A percentile compares a stretch with the other conserved stretches of the same genome.
Evolutionary conservation across 2,329 filamentous ascomycete species (phyloP).

Genomic region (Fusarium sp.): DNA sequence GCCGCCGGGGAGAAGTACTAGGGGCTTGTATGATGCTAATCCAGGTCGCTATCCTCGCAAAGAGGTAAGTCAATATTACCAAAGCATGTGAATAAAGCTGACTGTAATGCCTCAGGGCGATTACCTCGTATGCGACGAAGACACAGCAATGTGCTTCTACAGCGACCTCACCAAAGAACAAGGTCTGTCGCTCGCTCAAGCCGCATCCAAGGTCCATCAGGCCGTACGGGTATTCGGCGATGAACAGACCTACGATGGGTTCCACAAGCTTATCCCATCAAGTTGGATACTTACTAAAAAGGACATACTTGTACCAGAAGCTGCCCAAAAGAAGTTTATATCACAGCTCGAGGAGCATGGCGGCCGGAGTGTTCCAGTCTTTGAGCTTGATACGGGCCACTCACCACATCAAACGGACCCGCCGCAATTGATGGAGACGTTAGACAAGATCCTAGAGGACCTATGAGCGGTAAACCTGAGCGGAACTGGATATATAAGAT

Average conservation of each 20-base stretch:
- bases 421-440: background rate
- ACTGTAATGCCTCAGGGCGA: background rate
- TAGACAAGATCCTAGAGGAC: background rate
- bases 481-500: background rate
- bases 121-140: constrained; percentile 15
- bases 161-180: constrained; percentile 8
- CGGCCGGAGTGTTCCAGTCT: background rate
- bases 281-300: constrained; percentile 7
- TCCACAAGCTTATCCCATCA: constrained; percentile 3
- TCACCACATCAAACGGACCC: constrained; percentile 14
- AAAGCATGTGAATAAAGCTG: fast-evolving
- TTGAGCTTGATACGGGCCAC: constrained; percentile 15
- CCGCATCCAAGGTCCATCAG: background rate
- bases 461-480: fast-evolving
- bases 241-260: constrained; percentile 13
- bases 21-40: constrained; percentile 4
- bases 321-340: constrained; percentile 4
- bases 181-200: background rate
- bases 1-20: constrained; percentile 1
- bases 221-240: background rate
- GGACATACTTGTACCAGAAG: constrained; percentile 1
- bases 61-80: background rate
- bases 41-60: background rate
- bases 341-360: constrained; percentile 6
- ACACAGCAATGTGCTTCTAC: constrained; percentile 21